Evolutionary conservation across 768 basidiomycete genomes (phyloP), one percentile per base, ranked within the genome.

Genomic region (Pholiota conissans): DNA sequence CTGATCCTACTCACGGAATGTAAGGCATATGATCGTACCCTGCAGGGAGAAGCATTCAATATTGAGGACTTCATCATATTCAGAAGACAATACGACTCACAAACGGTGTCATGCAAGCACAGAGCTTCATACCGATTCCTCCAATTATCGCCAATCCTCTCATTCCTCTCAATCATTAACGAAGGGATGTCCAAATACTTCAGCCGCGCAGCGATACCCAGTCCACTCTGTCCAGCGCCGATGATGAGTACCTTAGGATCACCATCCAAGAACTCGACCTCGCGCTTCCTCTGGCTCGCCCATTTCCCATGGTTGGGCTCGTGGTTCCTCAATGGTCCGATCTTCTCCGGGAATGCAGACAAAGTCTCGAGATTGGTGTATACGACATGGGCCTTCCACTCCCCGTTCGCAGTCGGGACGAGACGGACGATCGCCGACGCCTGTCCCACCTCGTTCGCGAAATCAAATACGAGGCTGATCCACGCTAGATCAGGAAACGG

Each of bases 1-100:
- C 3, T 27, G 9, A 42, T 3, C 32, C 13, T 1, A 71, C 81
- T 57, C 47, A 81, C 80, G 72, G 78, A 34, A 84, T 56, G 56
- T 85, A 84, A 1, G 85, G 82, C 53, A 83, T 78, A 57, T 87
- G 81, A 59, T 82, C 76, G 56, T 76, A 83, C 79, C 76, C 77
- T 78, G 30, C 11, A 42, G 39, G 18, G 49, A 37, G 24, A 10
- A 40, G 5, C 32, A 9, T 13, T 32, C 13, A 32, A 32, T 13
- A 32, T 13, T 13, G 30, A 32, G n/a, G n/a, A n/a, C n/a, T n/a
- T n/a, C n/a, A n/a, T n/a, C n/a, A n/a, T n/a, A n/a, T n/a, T n/a
- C n/a, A n/a, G n/a, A n/a, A n/a, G n/a, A n/a, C 10, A 5, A 13
- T 9, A 27, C 24, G 5, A 70, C 73, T 66, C 55, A 78, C 79